Evolutionary conservation across 163 green algal genomes (phyloP), one percentile per base, ranked within the genome.

Genomic region (Picocystis sp.): DNA sequence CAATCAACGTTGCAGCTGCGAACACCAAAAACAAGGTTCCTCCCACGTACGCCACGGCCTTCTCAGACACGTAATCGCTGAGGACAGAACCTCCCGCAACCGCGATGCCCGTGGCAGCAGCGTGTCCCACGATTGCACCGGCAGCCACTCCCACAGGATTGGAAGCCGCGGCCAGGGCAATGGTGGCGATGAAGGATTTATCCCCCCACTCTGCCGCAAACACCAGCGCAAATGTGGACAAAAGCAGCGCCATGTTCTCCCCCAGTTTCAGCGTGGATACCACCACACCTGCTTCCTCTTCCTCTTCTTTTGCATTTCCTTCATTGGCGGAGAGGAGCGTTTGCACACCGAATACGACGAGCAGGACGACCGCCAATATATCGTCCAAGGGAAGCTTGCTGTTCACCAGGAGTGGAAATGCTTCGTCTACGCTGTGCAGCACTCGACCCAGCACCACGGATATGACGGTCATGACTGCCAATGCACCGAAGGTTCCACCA

Each of bases 131-230:
- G 2, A 90, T 61, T 1, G 81, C 76, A n/a, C 85, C 79, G 22
- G 55, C 63, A 1, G 58, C 56, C 14, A 79, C 63, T 33, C 71
- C 70, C 19, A 73, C 54, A 21, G 55, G 42, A 33, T 56, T 43
- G 43, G 74, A 82, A n/a, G 87, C 78, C 12, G 87, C 87, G 3
- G 82, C 79, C 42, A 97, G 77, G 1, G 88, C 88, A 50, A 96
- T 97, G 14, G 89, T 97, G 1, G 89, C 84, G 41, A 98, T 73
- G 68, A 97, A 96, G 24, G 80, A 93, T 66, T 96, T 96, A 75
- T 98, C 89, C 3, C 89, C 89, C 89, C 89, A 98, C 65, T 98
- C 89, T 1, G 89, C 89, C 17, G 83, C 80, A 71, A 98, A 98
- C 2, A 97, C 89, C 1, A 98, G 75, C 2, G 72, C 58, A 62